Evolutionary conservation across 1,284 basidiomycete species (phyloP), one percentile per base, ranked within the genome.

Genomic region (Thecaphora thlaspeos): DNA sequence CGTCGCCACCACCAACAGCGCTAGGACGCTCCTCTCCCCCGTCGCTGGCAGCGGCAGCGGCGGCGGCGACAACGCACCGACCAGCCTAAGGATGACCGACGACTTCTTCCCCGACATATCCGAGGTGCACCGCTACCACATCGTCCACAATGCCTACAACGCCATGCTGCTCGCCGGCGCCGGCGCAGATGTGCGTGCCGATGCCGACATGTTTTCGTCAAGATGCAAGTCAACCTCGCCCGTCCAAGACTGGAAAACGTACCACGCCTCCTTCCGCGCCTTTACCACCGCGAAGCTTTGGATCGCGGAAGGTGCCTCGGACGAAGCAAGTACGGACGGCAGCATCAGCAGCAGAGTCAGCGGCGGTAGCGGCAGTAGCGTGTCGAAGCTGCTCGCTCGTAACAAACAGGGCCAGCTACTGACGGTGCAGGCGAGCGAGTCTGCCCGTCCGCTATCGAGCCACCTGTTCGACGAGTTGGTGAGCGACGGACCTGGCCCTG

Each of bases 191-290:
- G 48, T 57, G 15, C 26, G n/a, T 1, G 48, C 55, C 26, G 72
- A 75, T 43, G 67, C 72, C 30, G 76, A 78, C 56, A 77, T 78
- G 76, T 65, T 70, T 24, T 65, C 58, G 10, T 36, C 52, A 32
- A 11, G 17, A 15, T 61, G 59, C 15, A 46, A 43, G 5, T 42
- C 23, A 23, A 56, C 54, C 22, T 51, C 48, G 12, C 51, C 26
- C 5, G 58, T 43, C 0, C n/a, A 36, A 23, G 66, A 63, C 43
- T 56, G 44, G 44, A 52, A 55, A 3, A 50, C 51, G 3, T 60
- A 46, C 34, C 75, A 78, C 39, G 61, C 75, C 17, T 59, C 68
- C 0, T 58, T 73, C 26, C 59, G 74, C 17, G 61, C 64, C 34
- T 76, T 77, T 50, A 65, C 68, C 1, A 48, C 54, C 30, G 59